Evolutionary conservation across 371 early-diverging fungal species (phyloP).

Genomic region (Mortierella polycephala): DNA sequence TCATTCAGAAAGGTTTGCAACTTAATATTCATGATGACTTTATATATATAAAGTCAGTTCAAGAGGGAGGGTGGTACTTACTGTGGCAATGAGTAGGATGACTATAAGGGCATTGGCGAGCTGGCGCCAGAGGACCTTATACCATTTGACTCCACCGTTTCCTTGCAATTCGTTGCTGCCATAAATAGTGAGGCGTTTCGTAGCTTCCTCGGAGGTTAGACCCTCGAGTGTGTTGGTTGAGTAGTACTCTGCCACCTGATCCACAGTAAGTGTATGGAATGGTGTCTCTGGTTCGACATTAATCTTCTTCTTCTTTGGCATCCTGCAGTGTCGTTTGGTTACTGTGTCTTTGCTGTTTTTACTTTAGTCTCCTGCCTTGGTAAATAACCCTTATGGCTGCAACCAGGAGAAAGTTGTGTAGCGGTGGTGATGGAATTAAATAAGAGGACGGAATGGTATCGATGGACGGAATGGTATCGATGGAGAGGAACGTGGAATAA

Average conservation of each 20-base stretch:
- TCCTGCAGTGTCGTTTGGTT: background rate
- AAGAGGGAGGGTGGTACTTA: slow-evolving; percentile 4
- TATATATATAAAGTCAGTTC: background rate
- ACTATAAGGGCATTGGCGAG: slow-evolving; percentile 86
- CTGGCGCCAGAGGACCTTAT: slow-evolving; percentile 81
- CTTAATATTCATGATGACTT: too few relatives aligned
- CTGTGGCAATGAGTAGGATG: slow-evolving; percentile 79
- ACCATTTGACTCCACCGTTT: slow-evolving; percentile 68
- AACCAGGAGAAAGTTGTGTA: too few relatives aligned
- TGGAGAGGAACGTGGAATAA: too few relatives aligned
- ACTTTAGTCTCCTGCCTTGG: slow-evolving; percentile 58
- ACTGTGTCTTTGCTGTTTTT: slow-evolving; percentile 78
- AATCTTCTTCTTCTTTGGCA: slow-evolving; percentile 42
- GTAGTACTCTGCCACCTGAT: slow-evolving; percentile 64
- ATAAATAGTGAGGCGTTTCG: slow-evolving; percentile 63
- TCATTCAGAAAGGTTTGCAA: background rate
- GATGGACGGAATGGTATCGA: too few relatives aligned
- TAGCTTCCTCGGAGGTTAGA: slow-evolving; percentile 64
- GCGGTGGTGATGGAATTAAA: too few relatives aligned
- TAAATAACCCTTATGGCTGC: too few relatives aligned
- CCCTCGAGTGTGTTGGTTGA: slow-evolving; percentile 70
- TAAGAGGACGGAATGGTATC: too few relatives aligned
- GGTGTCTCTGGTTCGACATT: slow-evolving; percentile 51
- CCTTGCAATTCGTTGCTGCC: slow-evolving; percentile 80
- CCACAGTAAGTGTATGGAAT: slow-evolving; percentile 60